Base-by-base conservation (phyloP, 495 filamentous ascomycete species). In the Darksidea phi region DNA sequence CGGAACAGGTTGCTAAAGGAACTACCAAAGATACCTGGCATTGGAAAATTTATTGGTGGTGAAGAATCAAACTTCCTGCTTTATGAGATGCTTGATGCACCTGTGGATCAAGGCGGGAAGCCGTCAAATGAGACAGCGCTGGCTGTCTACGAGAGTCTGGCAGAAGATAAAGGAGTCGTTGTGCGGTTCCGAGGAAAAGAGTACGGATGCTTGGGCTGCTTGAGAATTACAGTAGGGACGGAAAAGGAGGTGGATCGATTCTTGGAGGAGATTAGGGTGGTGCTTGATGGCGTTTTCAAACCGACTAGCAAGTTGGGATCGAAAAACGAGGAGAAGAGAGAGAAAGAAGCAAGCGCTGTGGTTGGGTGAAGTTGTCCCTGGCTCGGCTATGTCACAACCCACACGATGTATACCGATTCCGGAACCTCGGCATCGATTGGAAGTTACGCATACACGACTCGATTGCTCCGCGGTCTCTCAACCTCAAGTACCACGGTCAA, bases 171-270 rank as follows among this genome's bases (percentile, higher is more conserved):
- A 65, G 90, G 91, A 0, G 91, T 98, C 1, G 90, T 98, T 25
- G 95, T 98, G 11, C 77, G 94, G 57, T 98, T 97, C 72, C 78
- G 94, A 47, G 94, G 94, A 1, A 94, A 91, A 75, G 94, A 98
- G 79, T 74, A 85, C 28, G 94, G 91, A 5, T 98, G 94, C 69
- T 68, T 85, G 60, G 94, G 92, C 0, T 96, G 93, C 69, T 72
- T 98, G 69, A 80, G 94, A 41, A 87, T 98, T 62, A 97, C 94
- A 1, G 88, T 98, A 8, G 94, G 94, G 6, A 98, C 94, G 5
- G 88, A 91, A 70, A 73, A 81, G 13, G 94, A 98, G 75, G 89
- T 94, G 23, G 85, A 82, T 32, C 82, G 81, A 64, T 86, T 97
- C 69, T 71, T 98, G 72, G 73, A 77, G 21, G 85, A 90, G 69